These are phyloP conservation scores for Ophiosphaerella narmari DNA, from an alignment of 2,329 filamentous ascomycete genomes.

Conservation along the genomic window DNA sequence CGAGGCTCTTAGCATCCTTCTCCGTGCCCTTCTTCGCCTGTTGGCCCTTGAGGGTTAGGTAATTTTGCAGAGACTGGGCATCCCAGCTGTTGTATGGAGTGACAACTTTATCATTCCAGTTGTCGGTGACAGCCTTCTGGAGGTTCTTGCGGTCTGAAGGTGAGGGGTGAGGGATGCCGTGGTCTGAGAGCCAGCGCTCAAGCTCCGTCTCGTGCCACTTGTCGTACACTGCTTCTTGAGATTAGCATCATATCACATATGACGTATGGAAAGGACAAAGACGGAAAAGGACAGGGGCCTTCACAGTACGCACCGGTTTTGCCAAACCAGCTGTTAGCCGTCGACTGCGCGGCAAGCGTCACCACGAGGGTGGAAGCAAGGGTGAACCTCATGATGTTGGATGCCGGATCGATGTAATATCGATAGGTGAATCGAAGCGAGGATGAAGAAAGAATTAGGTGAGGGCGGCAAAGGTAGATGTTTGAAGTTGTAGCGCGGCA, in stretches of 20 bases:
- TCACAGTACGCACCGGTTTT: slow-evolving; percentile 71
- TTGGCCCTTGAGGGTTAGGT: slow-evolving; percentile 72
- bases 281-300: slow-evolving; percentile 21
- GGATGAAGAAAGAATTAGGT: slow-evolving; percentile 2
- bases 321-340: slow-evolving; percentile 82
- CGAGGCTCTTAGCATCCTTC: slow-evolving; percentile 69
- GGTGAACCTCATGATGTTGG: slow-evolving; percentile 72
- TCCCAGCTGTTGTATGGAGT: slow-evolving; percentile 80
- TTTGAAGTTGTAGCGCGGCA: slow-evolving; percentile 14
- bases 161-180: slow-evolving; percentile 88
- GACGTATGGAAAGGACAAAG: too few species aligned
- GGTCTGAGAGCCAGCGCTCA: slow-evolving; percentile 92
- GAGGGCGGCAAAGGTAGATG: slow-evolving; percentile 13
- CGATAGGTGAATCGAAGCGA: slow-evolving; percentile 24
- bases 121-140: slow-evolving; percentile 84
- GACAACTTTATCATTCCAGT: slow-evolving; percentile 81
- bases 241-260: slow-evolving; percentile 14
- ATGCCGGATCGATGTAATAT: slow-evolving; percentile 20
- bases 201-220: slow-evolving; percentile 99
- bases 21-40: slow-evolving; percentile 70
- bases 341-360: slow-evolving; percentile 71
- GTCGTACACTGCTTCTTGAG: slow-evolving; percentile 75
- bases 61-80: slow-evolving; percentile 67
- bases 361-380: slow-evolving; percentile 71
- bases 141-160: slow-evolving; percentile 92